These are phyloP conservation scores for Jacaranda copaia DNA, from an alignment of 257 asterid species.

Conservation along the genomic window DNA sequence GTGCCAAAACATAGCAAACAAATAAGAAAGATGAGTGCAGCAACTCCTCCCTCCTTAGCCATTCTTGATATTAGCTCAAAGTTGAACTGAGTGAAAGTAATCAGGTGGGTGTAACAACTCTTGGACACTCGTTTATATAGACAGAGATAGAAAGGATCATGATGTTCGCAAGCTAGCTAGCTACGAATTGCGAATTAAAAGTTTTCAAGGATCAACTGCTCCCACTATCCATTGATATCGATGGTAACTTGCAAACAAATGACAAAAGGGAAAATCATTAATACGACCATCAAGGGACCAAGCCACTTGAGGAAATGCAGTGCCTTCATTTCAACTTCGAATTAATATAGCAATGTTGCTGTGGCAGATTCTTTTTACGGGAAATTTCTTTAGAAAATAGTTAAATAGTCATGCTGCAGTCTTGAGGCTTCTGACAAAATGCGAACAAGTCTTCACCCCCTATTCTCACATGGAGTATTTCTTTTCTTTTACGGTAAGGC, in stretches of 20 bases:
- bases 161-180: neutral
- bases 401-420: neutral
- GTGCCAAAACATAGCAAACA: conserved; percentile 15
- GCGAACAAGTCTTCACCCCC: neutral
- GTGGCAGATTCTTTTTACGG: neutral
- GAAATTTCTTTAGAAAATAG: neutral
- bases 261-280: neutral
- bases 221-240: conserved; percentile 22
- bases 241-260: neutral
- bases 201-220: neutral
- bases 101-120: neutral
- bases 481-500: neutral
- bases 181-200: no score
- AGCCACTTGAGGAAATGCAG: neutral
- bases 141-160: neutral
- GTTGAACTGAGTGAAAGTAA: neutral
- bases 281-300: neutral
- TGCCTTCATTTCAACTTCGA: neutral
- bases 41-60: conserved; percentile 12
- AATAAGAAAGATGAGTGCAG: conserved; percentile 12
- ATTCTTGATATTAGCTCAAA: conserved; percentile 8
- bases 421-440: neutral
- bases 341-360: neutral
- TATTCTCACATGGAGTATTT: neutral
- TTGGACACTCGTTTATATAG: conserved; percentile 28